Conservation (phyloP, 2,329 filamentous ascomycete species). For the Colletotrichum karsti region DNA sequence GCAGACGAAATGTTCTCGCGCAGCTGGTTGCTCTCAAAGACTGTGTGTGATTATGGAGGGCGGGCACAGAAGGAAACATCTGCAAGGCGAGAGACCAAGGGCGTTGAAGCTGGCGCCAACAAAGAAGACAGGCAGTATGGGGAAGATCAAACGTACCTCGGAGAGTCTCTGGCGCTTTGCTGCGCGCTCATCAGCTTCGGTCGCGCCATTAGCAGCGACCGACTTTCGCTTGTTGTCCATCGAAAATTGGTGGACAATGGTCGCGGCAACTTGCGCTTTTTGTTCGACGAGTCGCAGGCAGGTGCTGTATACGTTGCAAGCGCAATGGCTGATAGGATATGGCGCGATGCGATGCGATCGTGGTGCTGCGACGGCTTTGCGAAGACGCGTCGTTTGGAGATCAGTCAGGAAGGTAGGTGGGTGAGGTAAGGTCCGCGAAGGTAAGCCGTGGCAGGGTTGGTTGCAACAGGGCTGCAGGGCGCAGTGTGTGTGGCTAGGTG, state of each 20-base stretch:
- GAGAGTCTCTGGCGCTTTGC: conserved; percentile 63
- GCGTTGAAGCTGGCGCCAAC: not conserved
- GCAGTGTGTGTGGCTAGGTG: conserved; percentile 2
- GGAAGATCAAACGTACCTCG: conserved; percentile 48
- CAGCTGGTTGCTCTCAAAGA: not conserved
- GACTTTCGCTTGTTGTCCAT: conserved; percentile 70
- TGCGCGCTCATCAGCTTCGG: conserved; percentile 60
- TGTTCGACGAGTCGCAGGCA: not conserved
- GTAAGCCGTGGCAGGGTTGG: conserved; percentile 3
- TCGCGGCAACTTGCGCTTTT: conserved; percentile 21
- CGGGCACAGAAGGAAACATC: not conserved
- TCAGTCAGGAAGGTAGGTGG: not conserved
- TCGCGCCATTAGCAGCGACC: conserved; percentile 50
- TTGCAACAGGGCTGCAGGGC: conserved; percentile 11
- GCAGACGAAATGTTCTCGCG: not conserved
- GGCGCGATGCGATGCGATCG: conserved; percentile 4
- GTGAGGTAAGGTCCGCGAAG: not conserved
- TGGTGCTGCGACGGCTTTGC: conserved; percentile 17
- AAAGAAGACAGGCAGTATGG: not conserved
- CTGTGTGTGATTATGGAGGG: not conserved
- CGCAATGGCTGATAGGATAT: conserved; percentile 11
- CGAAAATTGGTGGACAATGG: not conserved
- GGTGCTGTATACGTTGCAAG: not conserved
- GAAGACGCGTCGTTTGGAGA: conserved; percentile 28
- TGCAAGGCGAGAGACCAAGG: not conserved